Conservation (phyloP, 352 stramenopile species). For the Phytophthora multivora region DNA sequence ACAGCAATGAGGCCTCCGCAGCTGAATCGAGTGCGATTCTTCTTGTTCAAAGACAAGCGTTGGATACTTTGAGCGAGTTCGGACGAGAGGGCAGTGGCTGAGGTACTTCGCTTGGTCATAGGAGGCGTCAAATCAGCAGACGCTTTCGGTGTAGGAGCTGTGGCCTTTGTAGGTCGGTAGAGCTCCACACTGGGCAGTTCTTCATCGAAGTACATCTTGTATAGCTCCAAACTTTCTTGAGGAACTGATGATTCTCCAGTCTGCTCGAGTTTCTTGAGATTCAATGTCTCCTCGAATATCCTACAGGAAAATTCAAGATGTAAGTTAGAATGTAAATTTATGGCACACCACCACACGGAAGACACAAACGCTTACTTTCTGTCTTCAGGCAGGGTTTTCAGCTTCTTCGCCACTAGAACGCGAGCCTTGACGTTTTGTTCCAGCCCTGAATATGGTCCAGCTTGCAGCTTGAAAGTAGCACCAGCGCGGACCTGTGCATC, state of each 20-base stretch:
- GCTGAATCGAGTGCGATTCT: constrained; percentile 39
- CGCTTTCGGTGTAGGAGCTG: background rate
- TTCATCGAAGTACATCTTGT: constrained; percentile 85
- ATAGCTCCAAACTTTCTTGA: constrained; percentile 72
- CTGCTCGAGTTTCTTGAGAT: constrained; percentile 73
- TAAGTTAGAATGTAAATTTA: background rate
- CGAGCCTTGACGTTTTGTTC: constrained; percentile 85
- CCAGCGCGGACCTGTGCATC: constrained; percentile 73
- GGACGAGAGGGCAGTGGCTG: constrained; percentile 28
- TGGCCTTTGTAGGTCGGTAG: constrained; percentile 30
- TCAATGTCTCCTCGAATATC: constrained; percentile 69
- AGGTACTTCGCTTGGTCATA: constrained; percentile 26
- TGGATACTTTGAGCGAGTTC: constrained; percentile 39
- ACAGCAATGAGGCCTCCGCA: constrained; percentile 62
- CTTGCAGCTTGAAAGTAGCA: constrained; percentile 83
- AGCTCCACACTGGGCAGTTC: constrained; percentile 64
- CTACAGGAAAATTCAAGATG: constrained; percentile 22
- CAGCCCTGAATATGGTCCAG: constrained; percentile 71
- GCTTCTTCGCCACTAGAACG: constrained; percentile 78
- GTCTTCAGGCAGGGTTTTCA: constrained; percentile 72
- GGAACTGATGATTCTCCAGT: constrained; percentile 56
- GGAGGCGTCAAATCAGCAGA: constrained; percentile 26
- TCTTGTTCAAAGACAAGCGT: constrained; percentile 34
- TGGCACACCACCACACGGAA: background rate
- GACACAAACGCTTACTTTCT: constrained; percentile 42